phyloP scores from a whole-genome alignment of 2,329 filamentous ascomycete species.

The Phialophora macrospora region DNA sequence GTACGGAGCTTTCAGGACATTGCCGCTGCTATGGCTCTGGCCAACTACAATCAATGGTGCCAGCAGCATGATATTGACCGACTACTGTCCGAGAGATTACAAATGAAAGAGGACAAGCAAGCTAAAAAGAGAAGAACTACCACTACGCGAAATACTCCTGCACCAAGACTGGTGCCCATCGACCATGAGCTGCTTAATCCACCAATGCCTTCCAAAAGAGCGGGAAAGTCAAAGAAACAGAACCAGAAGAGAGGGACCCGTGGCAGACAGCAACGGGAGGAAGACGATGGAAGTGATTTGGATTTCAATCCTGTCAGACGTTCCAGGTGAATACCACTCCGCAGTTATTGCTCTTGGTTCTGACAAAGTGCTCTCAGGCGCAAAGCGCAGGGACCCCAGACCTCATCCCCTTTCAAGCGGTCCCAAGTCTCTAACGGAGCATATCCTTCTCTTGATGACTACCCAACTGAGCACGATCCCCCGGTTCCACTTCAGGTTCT shows the following conservation, averaged over 20 bases:
- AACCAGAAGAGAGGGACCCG: constrained; percentile 22
- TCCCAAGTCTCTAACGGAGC: constrained; percentile 5
- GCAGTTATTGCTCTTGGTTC: not conserved
- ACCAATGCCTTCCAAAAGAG: constrained; percentile 14
- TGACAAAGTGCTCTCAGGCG: constrained; percentile 19
- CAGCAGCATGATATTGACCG: constrained; percentile 69
- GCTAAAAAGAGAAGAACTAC: constrained; percentile 38
- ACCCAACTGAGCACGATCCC: constrained; percentile 17
- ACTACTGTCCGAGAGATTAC: constrained; percentile 77
- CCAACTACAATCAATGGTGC: constrained; percentile 80
- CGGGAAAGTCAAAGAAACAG: constrained; percentile 17
- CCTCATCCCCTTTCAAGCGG: constrained; percentile 19
- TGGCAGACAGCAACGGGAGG: constrained; percentile 15
- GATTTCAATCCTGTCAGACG: constrained; percentile 34
- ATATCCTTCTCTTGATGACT: constrained; percentile 20
- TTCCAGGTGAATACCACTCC: constrained; percentile 24
- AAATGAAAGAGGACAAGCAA: constrained; percentile 73
- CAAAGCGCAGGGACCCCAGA: constrained; percentile 19
- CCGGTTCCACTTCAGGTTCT: constrained; percentile 15
- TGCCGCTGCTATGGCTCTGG: constrained; percentile 66
- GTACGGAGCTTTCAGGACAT: constrained; percentile 71
- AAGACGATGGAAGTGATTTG: constrained; percentile 33
- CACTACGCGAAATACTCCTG: constrained; percentile 20
- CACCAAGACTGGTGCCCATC: constrained; percentile 8
- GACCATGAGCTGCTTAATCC: constrained; percentile 17